Percentiles rank a stretch among this genome's conserved stretches.
Evolutionary conservation across 495 filamentous ascomycete genomes (phyloP).

Genomic region (Beverwykella pulmonaria): DNA sequence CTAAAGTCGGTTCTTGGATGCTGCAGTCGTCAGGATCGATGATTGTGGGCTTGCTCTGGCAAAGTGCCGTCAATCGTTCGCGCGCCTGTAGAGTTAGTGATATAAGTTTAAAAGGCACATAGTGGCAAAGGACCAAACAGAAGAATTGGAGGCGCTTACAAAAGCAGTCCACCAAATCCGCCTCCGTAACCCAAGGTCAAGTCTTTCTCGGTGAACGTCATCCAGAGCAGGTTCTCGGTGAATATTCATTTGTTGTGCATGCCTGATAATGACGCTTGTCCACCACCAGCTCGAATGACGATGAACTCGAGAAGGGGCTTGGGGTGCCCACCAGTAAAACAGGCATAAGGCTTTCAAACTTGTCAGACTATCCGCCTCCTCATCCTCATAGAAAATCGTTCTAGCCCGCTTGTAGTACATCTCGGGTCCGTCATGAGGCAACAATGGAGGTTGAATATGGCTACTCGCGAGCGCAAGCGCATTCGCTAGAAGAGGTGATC

Average conservation of each 20-base stretch:
- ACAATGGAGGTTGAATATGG: slow-evolving; percentile 4
- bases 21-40: slow-evolving; percentile 5
- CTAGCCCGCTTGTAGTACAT: slow-evolving; percentile 2
- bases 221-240: background rate
- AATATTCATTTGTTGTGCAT: slow-evolving; percentile 12
- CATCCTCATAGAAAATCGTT: slow-evolving; percentile 10
- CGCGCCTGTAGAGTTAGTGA: background rate
- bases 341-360: background rate
- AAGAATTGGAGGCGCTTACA: background rate
- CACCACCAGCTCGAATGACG: slow-evolving; percentile 5
- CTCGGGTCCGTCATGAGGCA: slow-evolving; percentile 6
- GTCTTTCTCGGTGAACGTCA: background rate
- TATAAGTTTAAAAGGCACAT: background rate
- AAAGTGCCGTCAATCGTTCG: slow-evolving; percentile 1
- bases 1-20: slow-evolving; percentile 1
- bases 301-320: background rate
- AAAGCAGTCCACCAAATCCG: slow-evolving; percentile 9
- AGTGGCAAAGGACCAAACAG: background rate
- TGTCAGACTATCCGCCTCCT: slow-evolving; percentile 3
- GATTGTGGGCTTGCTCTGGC: slow-evolving; percentile 5
- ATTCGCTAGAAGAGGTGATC: background rate
- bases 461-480: slow-evolving; percentile 6
- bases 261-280: background rate
- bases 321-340: slow-evolving; percentile 11
- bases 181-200: slow-evolving; percentile 1